A percentile compares a stretch with the other conserved stretches of the same genome.
These are phyloP conservation scores for Lichina pygmaea DNA, from an alignment of 495 filamentous ascomycete species.

Conservation along the genomic window DNA sequence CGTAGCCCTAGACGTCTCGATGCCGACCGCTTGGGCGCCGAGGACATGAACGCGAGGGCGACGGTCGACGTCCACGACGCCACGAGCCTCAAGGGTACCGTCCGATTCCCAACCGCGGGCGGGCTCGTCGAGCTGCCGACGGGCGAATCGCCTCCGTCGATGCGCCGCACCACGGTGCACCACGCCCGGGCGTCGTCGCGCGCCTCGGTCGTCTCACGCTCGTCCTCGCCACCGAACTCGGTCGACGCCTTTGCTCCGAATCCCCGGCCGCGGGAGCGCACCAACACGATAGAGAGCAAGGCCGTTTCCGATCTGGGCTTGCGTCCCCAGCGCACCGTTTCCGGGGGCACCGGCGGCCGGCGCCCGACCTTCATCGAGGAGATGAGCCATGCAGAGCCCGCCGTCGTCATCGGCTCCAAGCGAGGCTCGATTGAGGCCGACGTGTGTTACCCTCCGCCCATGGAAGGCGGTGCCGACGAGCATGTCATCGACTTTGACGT, in stretches of 20 bases:
- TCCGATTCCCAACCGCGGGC: neutral
- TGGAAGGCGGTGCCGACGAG: conserved; percentile 26
- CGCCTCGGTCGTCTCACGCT: conserved; percentile 35
- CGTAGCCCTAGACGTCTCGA: conserved; percentile 7
- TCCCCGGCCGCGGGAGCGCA: conserved; percentile 34
- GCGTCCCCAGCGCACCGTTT: conserved; percentile 42
- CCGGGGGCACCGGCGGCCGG: conserved; percentile 32
- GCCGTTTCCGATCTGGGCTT: conserved; percentile 27
- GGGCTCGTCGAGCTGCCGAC: neutral
- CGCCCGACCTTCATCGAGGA: conserved; percentile 36
- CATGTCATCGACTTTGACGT: conserved; percentile 65
- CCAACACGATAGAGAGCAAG: conserved; percentile 34
- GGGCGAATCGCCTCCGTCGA: no score
- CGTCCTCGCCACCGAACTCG: conserved; percentile 76
- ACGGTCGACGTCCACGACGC: neutral
- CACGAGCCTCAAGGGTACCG: neutral
- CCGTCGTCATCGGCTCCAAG: conserved; percentile 14
- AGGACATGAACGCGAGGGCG: neutral
- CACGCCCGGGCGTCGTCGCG: conserved; percentile 8
- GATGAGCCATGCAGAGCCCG: conserved; percentile 19
- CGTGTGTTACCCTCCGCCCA: conserved; percentile 47
- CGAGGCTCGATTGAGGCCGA: conserved; percentile 40
- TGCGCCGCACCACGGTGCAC: no score
- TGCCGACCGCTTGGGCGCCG: conserved; percentile 22
- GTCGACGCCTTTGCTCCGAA: conserved; percentile 83